Evolutionary conservation across 31 red algal genomes (phyloP), one percentile per base, ranked within the genome.

Genomic region (Odonthalia washingtoniensis): DNA sequence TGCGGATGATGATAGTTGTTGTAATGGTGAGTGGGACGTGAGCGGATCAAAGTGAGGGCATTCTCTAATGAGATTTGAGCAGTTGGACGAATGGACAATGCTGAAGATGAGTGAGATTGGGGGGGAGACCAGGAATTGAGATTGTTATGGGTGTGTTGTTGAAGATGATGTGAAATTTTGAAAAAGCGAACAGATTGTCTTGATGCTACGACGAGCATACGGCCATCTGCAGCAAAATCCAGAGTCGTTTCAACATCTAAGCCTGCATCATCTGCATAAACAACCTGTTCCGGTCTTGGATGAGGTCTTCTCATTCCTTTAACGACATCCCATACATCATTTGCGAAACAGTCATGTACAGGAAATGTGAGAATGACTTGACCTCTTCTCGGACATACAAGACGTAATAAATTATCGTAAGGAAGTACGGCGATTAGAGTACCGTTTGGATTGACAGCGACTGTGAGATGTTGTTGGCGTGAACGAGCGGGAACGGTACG

Each of bases 351-450:
- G n/a, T 61, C 66, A 27, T 30, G 40, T 27, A 91, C 79, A 24
- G 37, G 26, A 31, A 67, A 31, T 18, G 39, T 28, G 4, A 46
- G 69, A 31, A 77, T 24, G 37, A 84, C 72, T 9, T 70, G 36
- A 1, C 62, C 41, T 3, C 37, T 26, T 16, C 37, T 39, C 4
- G 72, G 33, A 32, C 86, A 40, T 24, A 87, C n/a, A 5, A 93
- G 33, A 12, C 90, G 75, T 24, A 93, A 66, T 14, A 43, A 38
- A 65, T 87, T 87, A 46, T 93, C 90, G 52, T 87, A 93, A n/a
- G 90, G 74, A 5, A 93, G 68, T 5, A 93, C 76, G 34, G 90
- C 90, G 28, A 87, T 37, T 4, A 87, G 49, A 5, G 62, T 30
- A 26, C 81, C 89, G 33, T 61, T 41, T 2, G 34, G 45, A 4